Percentiles rank a stretch among this genome's conserved stretches.
Evolutionary conservation across 2,329 filamentous ascomycete species (phyloP).

Genomic region (Chrysoporthe deuterocubensis): DNA sequence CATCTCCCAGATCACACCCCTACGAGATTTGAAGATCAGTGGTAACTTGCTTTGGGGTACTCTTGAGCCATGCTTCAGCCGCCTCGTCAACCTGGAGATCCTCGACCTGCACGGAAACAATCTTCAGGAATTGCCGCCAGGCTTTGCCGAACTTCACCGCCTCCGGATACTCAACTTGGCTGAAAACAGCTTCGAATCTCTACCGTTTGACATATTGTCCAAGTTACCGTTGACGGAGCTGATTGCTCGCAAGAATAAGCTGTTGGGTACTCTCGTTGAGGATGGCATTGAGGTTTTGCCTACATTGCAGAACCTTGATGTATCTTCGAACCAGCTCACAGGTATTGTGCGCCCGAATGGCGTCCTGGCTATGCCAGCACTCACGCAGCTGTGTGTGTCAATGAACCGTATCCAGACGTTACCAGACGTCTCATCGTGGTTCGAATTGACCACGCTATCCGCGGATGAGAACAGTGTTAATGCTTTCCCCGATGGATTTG

Average conservation of each 20-base stretch:
- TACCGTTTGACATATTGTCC: conserved; percentile 73
- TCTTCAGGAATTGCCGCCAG: conserved; percentile 70
- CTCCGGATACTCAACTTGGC: conserved; percentile 79
- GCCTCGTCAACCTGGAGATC: conserved; percentile 72
- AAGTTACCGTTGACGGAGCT: conserved; percentile 75
- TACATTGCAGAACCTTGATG: conserved; percentile 74
- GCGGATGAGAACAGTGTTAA: conserved; percentile 83
- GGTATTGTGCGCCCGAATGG: conserved; percentile 49
- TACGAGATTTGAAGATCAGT: conserved; percentile 81
- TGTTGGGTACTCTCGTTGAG: conserved; percentile 73
- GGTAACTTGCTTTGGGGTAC: conserved; percentile 75
- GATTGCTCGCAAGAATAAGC: conserved; percentile 75
- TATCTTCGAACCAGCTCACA: conserved; percentile 75
- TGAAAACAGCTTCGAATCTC: conserved; percentile 72
- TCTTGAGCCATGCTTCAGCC: conserved; percentile 65
- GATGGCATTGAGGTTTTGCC: conserved; percentile 61
- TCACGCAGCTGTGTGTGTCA: conserved; percentile 77
- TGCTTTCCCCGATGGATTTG: conserved; percentile 76
- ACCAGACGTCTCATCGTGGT: conserved; percentile 77
- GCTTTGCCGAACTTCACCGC: conserved; percentile 67
- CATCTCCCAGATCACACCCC: conserved; percentile 70
- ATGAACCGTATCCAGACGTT: conserved; percentile 77
- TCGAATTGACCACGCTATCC: conserved; percentile 70
- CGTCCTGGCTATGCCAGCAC: conserved; percentile 66
- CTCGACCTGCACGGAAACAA: conserved; percentile 84